Percentiles rank a stretch among this genome's conserved stretches.
Conservation (phyloP, 139 green algal genomes). For the Parachlorella kessleri region DNA sequence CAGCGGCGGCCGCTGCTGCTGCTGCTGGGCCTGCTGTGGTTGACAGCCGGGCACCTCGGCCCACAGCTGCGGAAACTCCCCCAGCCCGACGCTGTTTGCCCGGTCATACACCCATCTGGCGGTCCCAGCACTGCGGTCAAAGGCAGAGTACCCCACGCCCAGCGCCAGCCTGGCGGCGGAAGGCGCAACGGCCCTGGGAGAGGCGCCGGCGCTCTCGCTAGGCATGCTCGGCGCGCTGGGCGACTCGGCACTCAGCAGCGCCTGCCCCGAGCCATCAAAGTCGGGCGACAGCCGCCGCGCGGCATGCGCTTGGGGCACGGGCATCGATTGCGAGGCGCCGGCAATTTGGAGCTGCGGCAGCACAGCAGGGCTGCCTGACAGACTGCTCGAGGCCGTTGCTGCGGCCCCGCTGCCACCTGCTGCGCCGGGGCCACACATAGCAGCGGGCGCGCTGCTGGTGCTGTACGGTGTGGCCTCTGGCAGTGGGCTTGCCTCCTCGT, state of each 20-base stretch:
- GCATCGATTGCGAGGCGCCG: too few relatives aligned
- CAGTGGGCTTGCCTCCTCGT: too few relatives aligned
- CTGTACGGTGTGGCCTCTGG: too few relatives aligned
- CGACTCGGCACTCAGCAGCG: neutral
- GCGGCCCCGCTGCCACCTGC: too few relatives aligned
- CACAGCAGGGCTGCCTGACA: too few relatives aligned
- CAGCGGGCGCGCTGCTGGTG: too few relatives aligned
- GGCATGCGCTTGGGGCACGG: neutral
- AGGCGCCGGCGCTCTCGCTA: neutral
- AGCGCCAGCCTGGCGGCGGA: constrained; percentile 6
- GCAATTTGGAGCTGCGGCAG: too few relatives aligned
- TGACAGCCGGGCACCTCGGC: neutral
- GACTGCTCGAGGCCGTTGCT: too few relatives aligned
- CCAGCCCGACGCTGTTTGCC: constrained; percentile 17
- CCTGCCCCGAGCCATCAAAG: neutral
- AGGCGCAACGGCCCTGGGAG: neutral
- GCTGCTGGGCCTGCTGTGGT: neutral
- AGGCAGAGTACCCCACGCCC: too few relatives aligned
- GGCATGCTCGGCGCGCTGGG: neutral
- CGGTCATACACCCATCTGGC: constrained; percentile 37
- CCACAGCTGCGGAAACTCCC: neutral
- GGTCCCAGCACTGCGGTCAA: constrained; percentile 25
- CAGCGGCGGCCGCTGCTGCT: neutral
- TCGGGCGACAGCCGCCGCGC: neutral
- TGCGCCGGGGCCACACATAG: too few relatives aligned